Evolutionary conservation across 2,329 filamentous ascomycete species (phyloP), one percentile per base, ranked within the genome.

Genomic region (Colletotrichum tamarilloi): DNA sequence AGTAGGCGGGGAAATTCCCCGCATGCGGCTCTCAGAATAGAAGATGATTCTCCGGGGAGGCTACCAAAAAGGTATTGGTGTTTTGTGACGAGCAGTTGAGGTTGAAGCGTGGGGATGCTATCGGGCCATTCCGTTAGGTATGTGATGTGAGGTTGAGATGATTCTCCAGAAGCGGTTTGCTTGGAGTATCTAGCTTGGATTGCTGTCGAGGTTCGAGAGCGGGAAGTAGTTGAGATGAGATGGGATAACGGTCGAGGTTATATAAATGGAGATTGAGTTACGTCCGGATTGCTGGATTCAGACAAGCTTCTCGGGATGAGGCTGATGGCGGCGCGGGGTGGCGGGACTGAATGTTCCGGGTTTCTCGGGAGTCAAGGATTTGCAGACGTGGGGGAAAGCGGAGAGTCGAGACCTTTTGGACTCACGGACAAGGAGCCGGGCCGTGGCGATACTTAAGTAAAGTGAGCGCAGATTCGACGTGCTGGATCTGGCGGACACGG

Each of bases 1-100:
- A 72, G 42, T 72, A 67, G 64, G 74, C 74, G 74, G 74, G 74
- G 74, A 74, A 75, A 69, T 69, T 75, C 74, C 74, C 74, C 74
- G 74, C 74, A 75, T 75, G 74, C 74, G 74, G 74, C 53, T 74
- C 69, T 74, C 72, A 75, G 62, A 63, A 66, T 62, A 42, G 57
- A 35, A 35, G 62, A 72, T 65, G 71, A 60, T 72, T 68, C 64
- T 71, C 55, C 63, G 60, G 64, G 64, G 63, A 70, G 66, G 64
- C 53, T 75, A 72, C 72, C 68, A 74, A 62, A 68, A 46, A 72
- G 74, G 74, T 75, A 73, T 52, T 62, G 63, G 49, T 74, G 72
- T 69, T 72, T 67, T 52, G 62, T 32, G 32, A 58, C 46, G 24
- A 26, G 35, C 22, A 32, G 55, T 24, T 46, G 60, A 55, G 68